Conservation (phyloP, 345 rosid genomes). For the Carallia pectinifolia region DNA sequence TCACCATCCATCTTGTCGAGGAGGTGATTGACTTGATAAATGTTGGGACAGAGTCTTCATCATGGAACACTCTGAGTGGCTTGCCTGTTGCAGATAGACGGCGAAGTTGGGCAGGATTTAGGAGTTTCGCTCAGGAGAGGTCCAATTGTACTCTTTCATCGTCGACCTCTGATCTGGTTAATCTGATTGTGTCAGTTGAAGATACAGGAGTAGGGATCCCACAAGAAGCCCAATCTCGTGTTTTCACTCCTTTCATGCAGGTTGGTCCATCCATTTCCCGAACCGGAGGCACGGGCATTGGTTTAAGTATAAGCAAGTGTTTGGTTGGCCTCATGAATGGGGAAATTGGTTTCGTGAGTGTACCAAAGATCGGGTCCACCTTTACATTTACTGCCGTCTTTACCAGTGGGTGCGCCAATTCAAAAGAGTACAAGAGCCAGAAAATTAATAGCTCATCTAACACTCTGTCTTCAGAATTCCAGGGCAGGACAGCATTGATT, state of each 20-base stretch:
- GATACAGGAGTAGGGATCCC: constrained; percentile 98
- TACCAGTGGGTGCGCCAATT: constrained; percentile 40
- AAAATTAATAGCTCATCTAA: constrained; percentile 42
- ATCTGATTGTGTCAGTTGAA: constrained; percentile 83
- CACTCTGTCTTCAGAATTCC: constrained; percentile 46
- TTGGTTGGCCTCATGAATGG: constrained; percentile 91
- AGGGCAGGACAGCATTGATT: constrained; percentile 69
- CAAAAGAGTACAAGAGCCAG: constrained; percentile 43
- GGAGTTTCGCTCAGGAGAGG: constrained; percentile 50
- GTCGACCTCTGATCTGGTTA: constrained; percentile 45
- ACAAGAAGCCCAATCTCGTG: constrained; percentile 73
- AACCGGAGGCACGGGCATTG: constrained; percentile 95
- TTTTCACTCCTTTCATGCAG: constrained; percentile 95
- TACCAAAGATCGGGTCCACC: constrained; percentile 78
- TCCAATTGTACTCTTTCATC: constrained; percentile 23
- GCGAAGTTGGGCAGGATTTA: constrained; percentile 70
- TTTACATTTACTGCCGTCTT: constrained; percentile 90
- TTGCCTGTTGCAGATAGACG: constrained; percentile 74
- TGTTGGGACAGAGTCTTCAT: constrained; percentile 49
- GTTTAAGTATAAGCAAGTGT: constrained; percentile 95
- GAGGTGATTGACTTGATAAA: constrained; percentile 56
- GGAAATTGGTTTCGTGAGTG: constrained; percentile 81
- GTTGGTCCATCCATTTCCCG: constrained; percentile 89
- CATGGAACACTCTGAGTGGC: constrained; percentile 72
- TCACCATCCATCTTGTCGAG: constrained; percentile 78